A percentile compares a stretch with the other conserved stretches of the same genome.
Evolutionary conservation across 176 grass and related monocot species (phyloP).

Genomic region (Eremochloa ophiuroides): DNA sequence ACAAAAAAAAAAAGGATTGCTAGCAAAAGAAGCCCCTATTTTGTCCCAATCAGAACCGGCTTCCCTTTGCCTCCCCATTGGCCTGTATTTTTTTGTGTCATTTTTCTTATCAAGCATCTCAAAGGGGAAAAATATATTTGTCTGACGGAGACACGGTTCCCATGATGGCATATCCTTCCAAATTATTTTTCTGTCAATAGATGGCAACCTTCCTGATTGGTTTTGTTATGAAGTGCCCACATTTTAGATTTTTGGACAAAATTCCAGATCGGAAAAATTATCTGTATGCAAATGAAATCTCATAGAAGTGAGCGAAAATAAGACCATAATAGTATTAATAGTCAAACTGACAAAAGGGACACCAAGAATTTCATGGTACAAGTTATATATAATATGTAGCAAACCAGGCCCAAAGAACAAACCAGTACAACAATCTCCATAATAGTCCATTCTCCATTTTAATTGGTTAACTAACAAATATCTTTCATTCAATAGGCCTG

Average conservation of each 20-base stretch:
- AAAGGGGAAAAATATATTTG: neutral
- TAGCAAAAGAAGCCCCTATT: neutral
- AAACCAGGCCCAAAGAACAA: neutral
- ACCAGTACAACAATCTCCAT: neutral
- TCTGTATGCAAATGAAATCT: neutral
- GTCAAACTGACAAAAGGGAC: neutral
- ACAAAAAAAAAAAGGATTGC: neutral
- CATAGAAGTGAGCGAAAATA: neutral
- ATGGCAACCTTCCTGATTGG: neutral
- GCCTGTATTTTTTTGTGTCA: neutral
- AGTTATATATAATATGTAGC: neutral
- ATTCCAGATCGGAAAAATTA: neutral
- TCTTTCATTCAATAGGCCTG: constrained; percentile 24
- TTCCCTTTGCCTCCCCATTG: neutral
- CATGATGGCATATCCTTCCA: neutral
- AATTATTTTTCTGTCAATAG: neutral
- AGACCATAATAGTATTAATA: neutral
- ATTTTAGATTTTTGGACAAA: neutral
- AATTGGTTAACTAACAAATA: neutral
- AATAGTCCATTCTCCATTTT: neutral
- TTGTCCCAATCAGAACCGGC: neutral
- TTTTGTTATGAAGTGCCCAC: neutral
- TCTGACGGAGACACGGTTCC: neutral
- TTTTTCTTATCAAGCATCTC: constrained; percentile 6
- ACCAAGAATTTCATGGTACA: neutral